phyloP scores from a whole-genome alignment of 306 rosid genomes.

The Sechiopsis laciniata region DNA sequence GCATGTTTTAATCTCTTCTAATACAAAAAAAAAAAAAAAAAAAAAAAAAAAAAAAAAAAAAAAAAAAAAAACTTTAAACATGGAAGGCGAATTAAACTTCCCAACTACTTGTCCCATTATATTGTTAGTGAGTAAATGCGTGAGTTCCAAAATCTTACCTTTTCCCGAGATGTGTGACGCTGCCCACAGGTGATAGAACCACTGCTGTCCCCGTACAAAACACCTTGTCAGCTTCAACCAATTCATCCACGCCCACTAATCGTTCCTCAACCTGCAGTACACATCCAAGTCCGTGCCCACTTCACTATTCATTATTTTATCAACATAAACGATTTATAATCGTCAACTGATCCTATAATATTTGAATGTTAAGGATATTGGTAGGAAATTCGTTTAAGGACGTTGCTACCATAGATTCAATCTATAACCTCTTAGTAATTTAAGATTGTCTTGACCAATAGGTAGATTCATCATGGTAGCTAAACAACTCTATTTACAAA shows the following conservation, averaged over 20 bases:
- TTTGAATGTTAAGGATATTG: no score
- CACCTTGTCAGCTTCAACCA: constrained; percentile 88
- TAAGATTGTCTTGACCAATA: no score
- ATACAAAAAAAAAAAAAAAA: neutral
- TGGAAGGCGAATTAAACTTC: neutral
- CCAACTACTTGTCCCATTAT: neutral
- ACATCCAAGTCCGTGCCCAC: constrained; percentile 19
- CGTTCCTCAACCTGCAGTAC: constrained; percentile 84
- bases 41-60: neutral
- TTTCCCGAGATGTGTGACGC: constrained; percentile 65
- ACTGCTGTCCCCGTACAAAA: constrained; percentile 97
- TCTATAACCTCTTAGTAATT: no score
- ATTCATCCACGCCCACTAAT: constrained; percentile 69
- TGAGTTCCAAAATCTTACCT: constrained; percentile 36
- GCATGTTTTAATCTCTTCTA: constrained; percentile 4
- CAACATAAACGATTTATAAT: no score
- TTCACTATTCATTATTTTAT: neutral
- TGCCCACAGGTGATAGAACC: constrained; percentile 94
- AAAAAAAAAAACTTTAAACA: no score
- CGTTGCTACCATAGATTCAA: no score
- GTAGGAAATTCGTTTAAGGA: no score
- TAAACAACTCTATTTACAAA: neutral
- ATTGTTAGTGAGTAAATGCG: neutral
- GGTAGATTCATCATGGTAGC: no score
- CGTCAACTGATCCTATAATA: no score